Percentiles rank a stretch among this genome's conserved stretches.
phyloP scores from a whole-genome alignment of 495 filamentous ascomycete genomes.

The Aspergillus bertholletiae region DNA sequence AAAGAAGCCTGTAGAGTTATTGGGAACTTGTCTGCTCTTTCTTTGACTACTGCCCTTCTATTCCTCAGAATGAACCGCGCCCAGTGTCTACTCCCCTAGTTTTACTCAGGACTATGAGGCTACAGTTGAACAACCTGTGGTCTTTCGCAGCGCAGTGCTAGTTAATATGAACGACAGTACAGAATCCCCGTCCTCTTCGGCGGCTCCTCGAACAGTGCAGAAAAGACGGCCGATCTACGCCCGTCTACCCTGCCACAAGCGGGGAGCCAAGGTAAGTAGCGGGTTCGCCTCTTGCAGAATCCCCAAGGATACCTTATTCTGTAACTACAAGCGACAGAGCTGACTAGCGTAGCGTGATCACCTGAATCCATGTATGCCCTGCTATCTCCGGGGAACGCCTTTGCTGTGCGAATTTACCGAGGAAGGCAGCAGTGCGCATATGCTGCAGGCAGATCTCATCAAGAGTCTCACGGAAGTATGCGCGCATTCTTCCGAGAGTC shows the following conservation, averaged over 20 bases:
- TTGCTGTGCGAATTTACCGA: neutral
- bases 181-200: neutral
- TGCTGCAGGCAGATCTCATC: neutral
- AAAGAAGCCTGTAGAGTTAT: too few relatives aligned
- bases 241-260: neutral
- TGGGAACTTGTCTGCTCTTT: neutral
- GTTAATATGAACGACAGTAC: neutral
- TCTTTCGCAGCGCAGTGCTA: neutral
- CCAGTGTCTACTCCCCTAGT: neutral
- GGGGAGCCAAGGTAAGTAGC: neutral
- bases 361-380: neutral
- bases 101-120: neutral
- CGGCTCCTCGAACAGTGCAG: neutral
- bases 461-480: neutral
- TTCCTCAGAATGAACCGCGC: neutral
- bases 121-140: neutral
- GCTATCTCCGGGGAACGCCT: neutral
- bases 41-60: neutral
- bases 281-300: neutral
- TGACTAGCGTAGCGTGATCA: neutral
- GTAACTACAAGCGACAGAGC: neutral
- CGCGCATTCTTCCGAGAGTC: neutral
- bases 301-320: neutral
- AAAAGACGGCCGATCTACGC: neutral
- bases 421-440: neutral